Base-by-base conservation (phyloP, 202 grass and related monocot species). In the Zoysia matrella region DNA sequence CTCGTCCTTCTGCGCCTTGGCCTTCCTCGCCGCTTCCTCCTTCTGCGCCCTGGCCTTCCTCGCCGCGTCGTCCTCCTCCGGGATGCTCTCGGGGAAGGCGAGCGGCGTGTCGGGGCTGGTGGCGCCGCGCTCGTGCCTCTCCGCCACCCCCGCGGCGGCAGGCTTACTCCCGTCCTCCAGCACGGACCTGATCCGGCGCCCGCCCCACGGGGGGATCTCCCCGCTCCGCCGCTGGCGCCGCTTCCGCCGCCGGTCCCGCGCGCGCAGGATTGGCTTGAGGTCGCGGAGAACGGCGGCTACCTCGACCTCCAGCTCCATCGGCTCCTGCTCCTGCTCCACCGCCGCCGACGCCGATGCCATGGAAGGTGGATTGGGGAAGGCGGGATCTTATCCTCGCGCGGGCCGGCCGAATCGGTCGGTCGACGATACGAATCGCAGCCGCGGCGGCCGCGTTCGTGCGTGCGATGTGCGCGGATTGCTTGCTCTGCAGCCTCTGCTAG, bases 51-150 rank as follows among this genome's bases (percentile, higher is more conserved):
- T 36, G 30, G 30, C 30, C 30, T 36, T 80, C 47, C 1, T 64
- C 42, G 15, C 5, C 16, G 15, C 4, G 36, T 0, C 49, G 10
- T 53, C 58, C 10, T 12, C 60, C 10, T 0, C 4, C 56, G 8
- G 53, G 22, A 45, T 67, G 73, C 44, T 55, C 13, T 82, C 62
- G 15, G 74, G 74, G 79, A 86, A 90, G 12, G 50, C 79, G 61
- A 90, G 88, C 63, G 83, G 88, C 60, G 88, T 90, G 79, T 90
- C 64, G 8, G 88, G 88, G 75, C 88, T 90, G 50, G 83, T 74
- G 68, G 73, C 83, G 16, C 40, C 87, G 11, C 39, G 65, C 7
- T 14, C 69, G 30, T 67, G 30, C 30, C 30, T 36, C 30, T 36
- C 30, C 30, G 30, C 30, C 30, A 36, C 30, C 4, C 1, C 62